Conservation (phyloP, 371 early-diverging fungal genomes). For the Lichtheimia corymbifera region DNA sequence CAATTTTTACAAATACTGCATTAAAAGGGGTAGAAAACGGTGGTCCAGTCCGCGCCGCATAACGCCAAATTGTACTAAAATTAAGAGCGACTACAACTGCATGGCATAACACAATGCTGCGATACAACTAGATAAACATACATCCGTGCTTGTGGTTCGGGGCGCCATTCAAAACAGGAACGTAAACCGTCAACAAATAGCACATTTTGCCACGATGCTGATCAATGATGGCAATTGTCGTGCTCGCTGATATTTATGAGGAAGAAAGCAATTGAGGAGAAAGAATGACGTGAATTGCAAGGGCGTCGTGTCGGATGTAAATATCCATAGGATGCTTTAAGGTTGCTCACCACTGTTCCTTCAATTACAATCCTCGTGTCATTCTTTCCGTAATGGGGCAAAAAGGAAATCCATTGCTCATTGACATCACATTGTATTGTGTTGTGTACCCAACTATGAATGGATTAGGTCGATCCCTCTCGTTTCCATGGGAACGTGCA, state of each 20-base stretch:
- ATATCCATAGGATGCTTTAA: not conserved
- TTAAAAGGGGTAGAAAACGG: too few relatives aligned
- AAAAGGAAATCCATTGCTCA: too few relatives aligned
- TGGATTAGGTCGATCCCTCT: too few relatives aligned
- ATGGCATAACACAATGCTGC: not conserved
- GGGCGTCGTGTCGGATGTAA: not conserved
- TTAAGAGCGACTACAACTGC: not conserved
- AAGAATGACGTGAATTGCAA: too few relatives aligned
- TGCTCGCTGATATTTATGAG: not conserved
- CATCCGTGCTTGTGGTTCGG: not conserved
- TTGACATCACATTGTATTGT: too few relatives aligned
- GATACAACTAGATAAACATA: too few relatives aligned
- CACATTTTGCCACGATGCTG: not conserved
- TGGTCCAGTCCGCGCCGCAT: too few relatives aligned
- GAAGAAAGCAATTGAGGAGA: not conserved
- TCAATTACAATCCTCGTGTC: not conserved
- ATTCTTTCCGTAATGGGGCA: too few relatives aligned
- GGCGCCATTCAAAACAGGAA: not conserved
- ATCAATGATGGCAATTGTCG: not conserved
- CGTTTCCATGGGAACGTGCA: too few relatives aligned
- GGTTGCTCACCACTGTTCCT: not conserved
- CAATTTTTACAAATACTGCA: too few relatives aligned
- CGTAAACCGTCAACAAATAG: too few relatives aligned
- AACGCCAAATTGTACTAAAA: not conserved
- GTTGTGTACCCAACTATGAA: too few relatives aligned